Evolutionary conservation across 805 yeast genomes (phyloP), one percentile per base, ranked within the genome.

Genomic region (Metschnikowia cubensis): DNA sequence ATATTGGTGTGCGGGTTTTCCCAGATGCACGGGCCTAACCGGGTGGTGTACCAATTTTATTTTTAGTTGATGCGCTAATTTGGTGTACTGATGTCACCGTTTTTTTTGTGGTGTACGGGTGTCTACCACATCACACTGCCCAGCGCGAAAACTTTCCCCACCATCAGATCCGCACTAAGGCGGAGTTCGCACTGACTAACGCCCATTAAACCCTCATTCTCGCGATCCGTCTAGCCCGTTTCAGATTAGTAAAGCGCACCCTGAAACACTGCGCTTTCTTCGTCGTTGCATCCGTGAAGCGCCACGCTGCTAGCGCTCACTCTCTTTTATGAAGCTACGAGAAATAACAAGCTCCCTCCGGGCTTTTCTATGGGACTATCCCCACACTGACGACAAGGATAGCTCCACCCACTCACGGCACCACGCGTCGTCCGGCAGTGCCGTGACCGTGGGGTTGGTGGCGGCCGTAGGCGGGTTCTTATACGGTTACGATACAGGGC

Each of bases 381-480:
- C 72, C 40, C 54, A 67, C 44, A 68, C 68, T 52, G 73, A 69
- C 15, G n/a, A 13, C 32, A 51, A 75, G 70, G 49, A 63, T 67
- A 51, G 63, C 65, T 55, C 60, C 22, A 13, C 63, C 31, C 69
- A 70, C 53, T 62, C 70, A 59, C 72, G 73, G 47, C 74, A 70
- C 60, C 68, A 73, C 55, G 67, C 80, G 17, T 81, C 89, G 0
- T 74, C 83, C 2, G 67, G 75, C 41, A 81, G 84, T 76, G 89
- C 95, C 3, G 65, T 87, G 33, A 69, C 79, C 7, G 91, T 89
- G 3, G 96, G 96, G 51, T 62, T 81, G 20, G 83, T 89, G 52
- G 92, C 94, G 10, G 95, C 96, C 13, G 79, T 87, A n/a, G 96
- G 96, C 25, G 97, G 96, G 0, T 87, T 89, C 63, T 71, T 89